These are phyloP conservation scores for Chamaecyparis obtusa DNA, from an alignment of 75 land plant genomes.

Conservation along the genomic window DNA sequence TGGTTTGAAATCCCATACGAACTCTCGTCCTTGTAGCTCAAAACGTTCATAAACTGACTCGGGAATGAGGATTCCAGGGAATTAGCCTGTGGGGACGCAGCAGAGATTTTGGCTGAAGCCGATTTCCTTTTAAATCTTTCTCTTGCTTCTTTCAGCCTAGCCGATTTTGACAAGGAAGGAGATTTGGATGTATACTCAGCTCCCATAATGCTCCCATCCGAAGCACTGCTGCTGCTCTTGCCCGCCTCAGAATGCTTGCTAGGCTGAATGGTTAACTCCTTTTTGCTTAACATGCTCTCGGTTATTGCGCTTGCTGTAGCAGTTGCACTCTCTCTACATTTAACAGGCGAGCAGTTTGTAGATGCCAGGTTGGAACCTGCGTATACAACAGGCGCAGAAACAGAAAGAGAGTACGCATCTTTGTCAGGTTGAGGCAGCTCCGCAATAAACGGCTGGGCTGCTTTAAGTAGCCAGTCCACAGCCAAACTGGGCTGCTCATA, in stretches of 20 bases:
- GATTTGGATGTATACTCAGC: conserved; percentile 5
- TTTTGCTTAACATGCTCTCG: neutral
- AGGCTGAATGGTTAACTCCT: too few relatives aligned
- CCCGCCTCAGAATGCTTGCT: neutral
- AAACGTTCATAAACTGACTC: neutral
- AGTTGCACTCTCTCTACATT: conserved; percentile 6
- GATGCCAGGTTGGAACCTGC: neutral
- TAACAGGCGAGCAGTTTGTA: neutral
- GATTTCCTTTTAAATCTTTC: neutral
- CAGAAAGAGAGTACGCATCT: neutral
- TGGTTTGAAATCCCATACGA: neutral
- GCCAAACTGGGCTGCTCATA: conserved; percentile 33
- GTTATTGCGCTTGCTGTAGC: neutral
- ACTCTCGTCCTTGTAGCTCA: neutral
- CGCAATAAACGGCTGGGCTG: conserved; percentile 17
- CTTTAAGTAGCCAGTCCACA: conserved; percentile 28
- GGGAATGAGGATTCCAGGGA: neutral
- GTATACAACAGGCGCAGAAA: neutral
- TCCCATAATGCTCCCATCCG: conserved; percentile 9
- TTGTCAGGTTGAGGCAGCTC: conserved; percentile 8
- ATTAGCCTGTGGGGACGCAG: neutral
- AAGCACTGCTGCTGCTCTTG: conserved; percentile 1
- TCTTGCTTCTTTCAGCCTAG: neutral
- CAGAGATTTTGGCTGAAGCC: neutral
- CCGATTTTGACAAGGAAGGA: neutral